Evolutionary conservation across 2,329 filamentous ascomycete genomes (phyloP), one percentile per base, ranked within the genome.

Genomic region (Chaetomium olivaceum): DNA sequence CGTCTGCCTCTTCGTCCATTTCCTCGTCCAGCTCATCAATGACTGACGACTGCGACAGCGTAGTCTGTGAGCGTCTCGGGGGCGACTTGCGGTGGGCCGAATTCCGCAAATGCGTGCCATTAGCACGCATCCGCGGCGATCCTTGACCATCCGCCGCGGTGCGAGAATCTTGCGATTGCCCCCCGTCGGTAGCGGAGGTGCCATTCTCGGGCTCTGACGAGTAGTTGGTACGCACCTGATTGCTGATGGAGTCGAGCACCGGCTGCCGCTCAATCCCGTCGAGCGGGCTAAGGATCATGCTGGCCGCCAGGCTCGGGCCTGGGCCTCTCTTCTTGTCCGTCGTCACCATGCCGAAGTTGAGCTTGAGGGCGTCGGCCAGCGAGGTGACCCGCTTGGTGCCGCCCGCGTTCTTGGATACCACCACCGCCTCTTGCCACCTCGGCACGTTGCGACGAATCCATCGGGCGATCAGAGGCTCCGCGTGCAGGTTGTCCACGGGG

Each of bases 341-440:
- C 2, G 92, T 96, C 63, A 99, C 93, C 75, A 99, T 93, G 71
- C 95, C 95, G 72, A 99, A 99, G 81, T 96, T 98, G 72, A 99
- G 86, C 83, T 98, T 98, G 72, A 99, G 80, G 2, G 93, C 93
- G 80, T 99, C 95, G 67, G 95, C 95, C 62, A 99, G 83, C 31
- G 94, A 97, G 16, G 95, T 99, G 48, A 98, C 95, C 70, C 95
- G 87, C 82, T 99, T 99, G 58, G 95, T 98, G 65, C 95, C 95
- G 63, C 95, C 95, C 1, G 95, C 91, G 75, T 99, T 99, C 82
- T 99, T 99, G 75, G 94, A 98, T 25, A 99, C 95, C 19, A 97
- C 93, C 7, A 99, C 95, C 11, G 92, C 93, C 71, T 97, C 90
- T 68, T 84, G 87, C 95, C 95, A 99, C 70, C 91, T 87, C 16